These are phyloP conservation scores for Pythium inflatum DNA, from an alignment of 352 stramenopile species.

Conservation along the genomic window DNA sequence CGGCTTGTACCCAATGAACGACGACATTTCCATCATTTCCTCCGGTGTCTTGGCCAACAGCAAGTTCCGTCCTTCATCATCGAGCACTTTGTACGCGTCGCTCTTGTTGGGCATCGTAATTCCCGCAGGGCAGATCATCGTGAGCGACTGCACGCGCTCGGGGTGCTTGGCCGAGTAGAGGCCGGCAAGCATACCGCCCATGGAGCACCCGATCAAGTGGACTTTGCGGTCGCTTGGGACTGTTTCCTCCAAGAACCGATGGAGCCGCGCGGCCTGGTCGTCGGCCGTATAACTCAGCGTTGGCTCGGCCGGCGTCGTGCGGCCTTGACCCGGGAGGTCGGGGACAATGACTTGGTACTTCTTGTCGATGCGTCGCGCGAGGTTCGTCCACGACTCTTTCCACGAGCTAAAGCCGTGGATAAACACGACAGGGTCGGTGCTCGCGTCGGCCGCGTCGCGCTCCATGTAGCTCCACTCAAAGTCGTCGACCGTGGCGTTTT, in stretches of 20 bases:
- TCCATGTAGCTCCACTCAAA: conserved; percentile 83
- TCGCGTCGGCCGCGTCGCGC: conserved; percentile 41
- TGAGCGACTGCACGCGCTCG: conserved; percentile 57
- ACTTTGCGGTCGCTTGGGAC: conserved; percentile 57
- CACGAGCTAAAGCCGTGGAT: conserved; percentile 75
- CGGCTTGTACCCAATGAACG: conserved; percentile 44
- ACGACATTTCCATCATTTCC: conserved; percentile 63
- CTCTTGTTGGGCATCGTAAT: conserved; percentile 74
- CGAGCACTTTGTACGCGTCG: conserved; percentile 53
- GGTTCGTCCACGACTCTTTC: conserved; percentile 70
- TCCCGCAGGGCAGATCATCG: conserved; percentile 74
- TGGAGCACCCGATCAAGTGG: conserved; percentile 76
- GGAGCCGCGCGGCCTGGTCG: conserved; percentile 54
- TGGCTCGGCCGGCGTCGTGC: conserved; percentile 54
- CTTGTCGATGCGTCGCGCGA: conserved; percentile 55
- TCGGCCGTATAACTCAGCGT: conserved; percentile 56
- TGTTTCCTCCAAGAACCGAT: conserved; percentile 60
- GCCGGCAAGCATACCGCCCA: conserved; percentile 79
- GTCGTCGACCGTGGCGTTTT: conserved; percentile 47
- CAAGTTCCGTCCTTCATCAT: conserved; percentile 60
- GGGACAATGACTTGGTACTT: conserved; percentile 65
- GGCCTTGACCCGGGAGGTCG: conserved; percentile 69
- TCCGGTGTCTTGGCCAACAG: conserved; percentile 62
- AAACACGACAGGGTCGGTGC: conserved; percentile 64
- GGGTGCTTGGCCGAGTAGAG: conserved; percentile 70